Evolutionary conservation across 2,329 filamentous ascomycete genomes (phyloP).

Genomic region (Phialophora macrospora): DNA sequence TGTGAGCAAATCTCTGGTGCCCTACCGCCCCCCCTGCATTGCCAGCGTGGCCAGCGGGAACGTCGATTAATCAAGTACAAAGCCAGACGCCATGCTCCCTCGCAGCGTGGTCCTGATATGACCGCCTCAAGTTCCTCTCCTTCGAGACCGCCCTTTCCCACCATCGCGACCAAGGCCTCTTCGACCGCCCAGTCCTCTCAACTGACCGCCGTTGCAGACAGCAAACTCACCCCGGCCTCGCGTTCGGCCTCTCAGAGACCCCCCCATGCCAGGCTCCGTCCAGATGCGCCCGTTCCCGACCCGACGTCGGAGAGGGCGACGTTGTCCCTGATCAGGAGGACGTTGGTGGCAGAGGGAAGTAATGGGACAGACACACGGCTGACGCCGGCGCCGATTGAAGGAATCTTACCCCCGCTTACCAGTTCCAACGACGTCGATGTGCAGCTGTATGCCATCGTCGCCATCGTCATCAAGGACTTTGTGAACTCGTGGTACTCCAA

Average conservation of each 20-base stretch:
- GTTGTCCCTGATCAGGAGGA: slow-evolving; percentile 76
- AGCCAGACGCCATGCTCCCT: slow-evolving; percentile 40
- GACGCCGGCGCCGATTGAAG: slow-evolving; percentile 72
- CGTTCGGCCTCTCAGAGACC: slow-evolving; percentile 44
- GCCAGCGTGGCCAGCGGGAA: slow-evolving; percentile 36
- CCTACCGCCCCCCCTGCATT: slow-evolving; percentile 46
- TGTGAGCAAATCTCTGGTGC: slow-evolving; percentile 37
- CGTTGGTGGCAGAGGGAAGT: slow-evolving; percentile 64
- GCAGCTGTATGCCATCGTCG: slow-evolving; percentile 89
- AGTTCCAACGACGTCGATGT: slow-evolving; percentile 93
- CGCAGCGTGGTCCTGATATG: slow-evolving; percentile 37
- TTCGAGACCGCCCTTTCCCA: slow-evolving; percentile 39
- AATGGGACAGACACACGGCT: slow-evolving; percentile 60
- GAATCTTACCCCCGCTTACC: slow-evolving; percentile 85
- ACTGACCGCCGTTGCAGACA: slow-evolving; percentile 28
- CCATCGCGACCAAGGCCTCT: slow-evolving; percentile 42
- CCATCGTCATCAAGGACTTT: slow-evolving; percentile 86
- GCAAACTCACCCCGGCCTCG: slow-evolving; percentile 36
- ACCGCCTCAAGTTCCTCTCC: slow-evolving; percentile 39
- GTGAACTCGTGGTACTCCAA: slow-evolving; percentile 91
- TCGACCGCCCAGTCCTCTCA: slow-evolving; percentile 43
- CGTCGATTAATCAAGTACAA: slow-evolving; percentile 41
- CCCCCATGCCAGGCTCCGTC: slow-evolving; percentile 38
- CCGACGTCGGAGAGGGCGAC: slow-evolving; percentile 79
- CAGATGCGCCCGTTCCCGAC: slow-evolving; percentile 43